A percentile compares a stretch with the other conserved stretches of the same genome.
These are phyloP conservation scores for Phytophthora litchii DNA, from an alignment of 352 stramenopile genomes.

Conservation along the genomic window DNA sequence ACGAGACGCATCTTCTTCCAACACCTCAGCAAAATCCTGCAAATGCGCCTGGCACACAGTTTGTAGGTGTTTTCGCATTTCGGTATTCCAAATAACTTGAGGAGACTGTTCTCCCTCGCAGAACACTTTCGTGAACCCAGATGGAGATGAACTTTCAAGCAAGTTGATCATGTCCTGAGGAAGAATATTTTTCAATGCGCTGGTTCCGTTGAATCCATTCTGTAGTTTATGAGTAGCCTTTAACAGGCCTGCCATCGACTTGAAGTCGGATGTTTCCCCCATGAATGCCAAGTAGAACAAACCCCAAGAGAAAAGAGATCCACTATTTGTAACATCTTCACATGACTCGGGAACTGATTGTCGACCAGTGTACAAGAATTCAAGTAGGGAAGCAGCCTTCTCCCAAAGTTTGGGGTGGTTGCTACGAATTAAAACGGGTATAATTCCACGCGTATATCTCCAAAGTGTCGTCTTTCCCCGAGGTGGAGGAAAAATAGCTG, in stretches of 20 bases:
- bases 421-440: conserved; percentile 58
- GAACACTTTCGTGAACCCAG: conserved; percentile 92
- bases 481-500: conserved; percentile 62
- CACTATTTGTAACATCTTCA: conserved; percentile 42
- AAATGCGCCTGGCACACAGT: conserved; percentile 90
- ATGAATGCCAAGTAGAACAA: conserved; percentile 83
- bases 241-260: conserved; percentile 63
- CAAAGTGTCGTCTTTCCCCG: conserved; percentile 58
- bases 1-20: conserved; percentile 88
- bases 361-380: conserved; percentile 61
- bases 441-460: conserved; percentile 48
- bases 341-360: conserved; percentile 18
- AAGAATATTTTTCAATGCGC: conserved; percentile 86
- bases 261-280: conserved; percentile 50
- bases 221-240: conserved; percentile 74
- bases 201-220: conserved; percentile 54
- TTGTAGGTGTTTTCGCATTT: conserved; percentile 92
- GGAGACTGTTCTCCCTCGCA: conserved; percentile 85
- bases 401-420: conserved; percentile 60
- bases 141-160: conserved; percentile 77
- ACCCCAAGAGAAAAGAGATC: conserved; percentile 63
- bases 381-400: conserved; percentile 61
- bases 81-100: conserved; percentile 94
- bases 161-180: conserved; percentile 91
- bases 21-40: conserved; percentile 88